These are phyloP conservation scores for Solanum pinnatisectum DNA, from an alignment of 257 asterid genomes.

Conservation along the genomic window DNA sequence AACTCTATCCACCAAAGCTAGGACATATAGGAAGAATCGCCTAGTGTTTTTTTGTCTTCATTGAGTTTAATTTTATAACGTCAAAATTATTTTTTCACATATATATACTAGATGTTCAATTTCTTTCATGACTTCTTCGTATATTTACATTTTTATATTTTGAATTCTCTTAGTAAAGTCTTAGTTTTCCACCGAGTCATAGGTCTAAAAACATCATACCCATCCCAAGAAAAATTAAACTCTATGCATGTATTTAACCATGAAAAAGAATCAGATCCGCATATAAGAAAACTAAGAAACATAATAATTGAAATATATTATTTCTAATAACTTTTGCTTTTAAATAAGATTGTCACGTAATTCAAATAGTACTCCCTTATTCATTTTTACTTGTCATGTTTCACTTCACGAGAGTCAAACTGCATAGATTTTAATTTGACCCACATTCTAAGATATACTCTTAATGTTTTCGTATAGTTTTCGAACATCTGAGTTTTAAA, in stretches of 20 bases:
- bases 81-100: background rate
- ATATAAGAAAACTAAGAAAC: background rate
- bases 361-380: background rate
- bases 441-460: background rate
- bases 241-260: background rate
- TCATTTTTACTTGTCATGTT: background rate
- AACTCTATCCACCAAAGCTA: no score
- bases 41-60: no score
- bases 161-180: background rate
- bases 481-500: background rate
- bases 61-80: background rate
- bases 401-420: background rate
- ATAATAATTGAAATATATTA: background rate
- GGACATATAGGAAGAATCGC: no score
- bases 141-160: background rate
- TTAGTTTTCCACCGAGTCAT: background rate
- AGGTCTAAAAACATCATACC: background rate
- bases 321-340: background rate
- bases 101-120: background rate
- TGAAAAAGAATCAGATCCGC: background rate
- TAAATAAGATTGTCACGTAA: background rate
- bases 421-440: background rate
- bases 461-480: background rate
- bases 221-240: background rate
- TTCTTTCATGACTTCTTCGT: background rate